Base-by-base conservation (phyloP, 176 grass and related monocot genomes). In the Alopecurus myosuroides region DNA sequence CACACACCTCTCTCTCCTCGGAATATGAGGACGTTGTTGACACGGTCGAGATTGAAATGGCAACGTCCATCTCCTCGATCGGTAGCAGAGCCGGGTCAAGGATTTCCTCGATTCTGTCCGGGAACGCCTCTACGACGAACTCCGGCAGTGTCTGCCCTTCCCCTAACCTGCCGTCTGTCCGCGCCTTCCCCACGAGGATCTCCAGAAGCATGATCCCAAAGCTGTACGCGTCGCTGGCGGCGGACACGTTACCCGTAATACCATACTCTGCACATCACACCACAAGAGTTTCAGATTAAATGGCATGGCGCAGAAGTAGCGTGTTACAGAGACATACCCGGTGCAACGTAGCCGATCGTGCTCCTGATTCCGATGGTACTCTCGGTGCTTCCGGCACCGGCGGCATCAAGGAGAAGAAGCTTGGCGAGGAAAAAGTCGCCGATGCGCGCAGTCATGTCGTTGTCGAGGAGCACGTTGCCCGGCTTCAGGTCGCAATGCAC, bases 401-500 rank as follows among this genome's bases (percentile, higher is more conserved):
- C 79, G 1, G 33, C 6, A 6, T 34, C 61, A 8, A 34, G 2
- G 31, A 31, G 40, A 9, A 80, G 68, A 26, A 86, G 82, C 80
- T 79, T 92, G 1, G 90, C 58, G 9, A 89, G 76, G 14, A 75
- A 84, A 0, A 92, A 92, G 57, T 92, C 87, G 2, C 84, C 79
- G n/a, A 92, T 41, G 29, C 57, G 77, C 8, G 90, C 84, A 4
- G 76, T 71, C 87, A 92, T 84, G 80, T 87, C 87, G 3, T 55
- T 60, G 20, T 29, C 76, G 6, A 92, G 76, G 26, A 89, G 91
- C 65, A 92, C 9, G 9, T 91, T 91, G 81, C 81, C 35, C 0
- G 89, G 76, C 66, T 91, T 91, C 36, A 87, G 37, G 49, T 89
- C 87, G 25, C 84, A 92, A 61, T 92, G 91, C 29, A 92, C 17